Conservation (phyloP, 2,329 filamentous ascomycete genomes). For the Sordariomycetes sp. region DNA sequence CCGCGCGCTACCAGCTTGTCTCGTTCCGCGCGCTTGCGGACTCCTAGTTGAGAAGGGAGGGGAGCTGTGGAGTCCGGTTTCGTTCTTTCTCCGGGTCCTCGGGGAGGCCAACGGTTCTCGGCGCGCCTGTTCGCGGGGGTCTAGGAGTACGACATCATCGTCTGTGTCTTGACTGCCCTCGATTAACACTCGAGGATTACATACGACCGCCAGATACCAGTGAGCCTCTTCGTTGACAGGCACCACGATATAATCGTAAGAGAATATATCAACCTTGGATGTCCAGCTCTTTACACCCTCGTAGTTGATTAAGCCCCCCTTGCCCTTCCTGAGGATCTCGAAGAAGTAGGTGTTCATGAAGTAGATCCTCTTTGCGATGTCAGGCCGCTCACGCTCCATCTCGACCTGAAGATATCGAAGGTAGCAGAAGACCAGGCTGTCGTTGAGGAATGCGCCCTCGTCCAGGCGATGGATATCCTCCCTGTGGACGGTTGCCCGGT, state of each 20-base stretch:
- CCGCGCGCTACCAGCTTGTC: slow-evolving; percentile 8
- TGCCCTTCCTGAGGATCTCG: slow-evolving; percentile 56
- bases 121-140: not conserved
- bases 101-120: not conserved
- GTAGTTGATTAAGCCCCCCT: slow-evolving; percentile 57
- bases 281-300: slow-evolving; percentile 83
- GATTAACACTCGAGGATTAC: slow-evolving; percentile 64
- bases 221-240: slow-evolving; percentile 82
- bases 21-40: not conserved
- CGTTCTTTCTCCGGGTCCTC: not conserved
- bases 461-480: slow-evolving; percentile 69
- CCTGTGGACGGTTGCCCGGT: slow-evolving; percentile 55
- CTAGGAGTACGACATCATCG: not conserved
- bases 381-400: slow-evolving; percentile 41
- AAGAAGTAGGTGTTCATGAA: slow-evolving; percentile 95
- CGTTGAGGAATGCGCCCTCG: slow-evolving; percentile 80
- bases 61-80: not conserved
- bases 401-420: slow-evolving; percentile 60
- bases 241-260: slow-evolving; percentile 80
- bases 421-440: slow-evolving; percentile 86
- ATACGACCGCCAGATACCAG: slow-evolving; percentile 95
- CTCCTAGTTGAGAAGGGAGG: not conserved
- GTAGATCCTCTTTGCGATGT: slow-evolving; percentile 57
- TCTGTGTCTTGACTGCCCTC: slow-evolving; percentile 8
- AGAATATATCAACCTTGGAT: slow-evolving; percentile 70